Evolutionary conservation across 345 rosid species (phyloP), one percentile per base, ranked within the genome.

Genomic region (Excoecaria cochinchinensis): DNA sequence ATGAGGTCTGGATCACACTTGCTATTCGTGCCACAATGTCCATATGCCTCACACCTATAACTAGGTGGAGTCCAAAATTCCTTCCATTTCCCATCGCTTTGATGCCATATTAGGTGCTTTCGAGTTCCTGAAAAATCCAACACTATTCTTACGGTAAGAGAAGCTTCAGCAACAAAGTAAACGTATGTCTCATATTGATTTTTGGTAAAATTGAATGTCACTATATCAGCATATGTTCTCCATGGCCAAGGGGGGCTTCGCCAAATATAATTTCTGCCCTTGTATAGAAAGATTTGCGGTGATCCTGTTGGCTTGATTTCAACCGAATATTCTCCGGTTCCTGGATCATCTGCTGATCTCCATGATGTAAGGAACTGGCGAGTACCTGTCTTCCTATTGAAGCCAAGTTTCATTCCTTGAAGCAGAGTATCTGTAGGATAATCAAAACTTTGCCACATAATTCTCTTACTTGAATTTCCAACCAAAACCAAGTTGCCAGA

Each of bases 381-480:
- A 58, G 40, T 40, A 3, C 84, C 80, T 8, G 73, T 74, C 53
- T 71, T 72, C 6, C 19, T 48, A 24, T 79, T 19, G 59, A 61
- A 46, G 9, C 85, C 83, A 1, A 61, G 1, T 39, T 73, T 75
- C 84, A 80, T 73, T 4, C 75, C 75, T 3, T 73, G 74, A 1
- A 84, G 64, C 25, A 72, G 0, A 4, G 77, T 79, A 57, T 82
- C 69, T 0, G 83, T 72, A 1, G 85, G 85, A 38, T 71, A 40
- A 75, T 82, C 80, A 69, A 82, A 84, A 68, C 83, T 84, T 67
- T 84, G 84, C 82, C 84, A 82, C 13, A 78, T 0, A 53, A 74
- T 12, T 2, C 14, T 48, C n/a, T 60, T 56, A 11, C 47, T 70
- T 4, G 24, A 58, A 8, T 15, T 55, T 11, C 61, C 25, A 9